Conservation (phyloP, 352 stramenopile genomes). For the Globisporangium irregulare region DNA sequence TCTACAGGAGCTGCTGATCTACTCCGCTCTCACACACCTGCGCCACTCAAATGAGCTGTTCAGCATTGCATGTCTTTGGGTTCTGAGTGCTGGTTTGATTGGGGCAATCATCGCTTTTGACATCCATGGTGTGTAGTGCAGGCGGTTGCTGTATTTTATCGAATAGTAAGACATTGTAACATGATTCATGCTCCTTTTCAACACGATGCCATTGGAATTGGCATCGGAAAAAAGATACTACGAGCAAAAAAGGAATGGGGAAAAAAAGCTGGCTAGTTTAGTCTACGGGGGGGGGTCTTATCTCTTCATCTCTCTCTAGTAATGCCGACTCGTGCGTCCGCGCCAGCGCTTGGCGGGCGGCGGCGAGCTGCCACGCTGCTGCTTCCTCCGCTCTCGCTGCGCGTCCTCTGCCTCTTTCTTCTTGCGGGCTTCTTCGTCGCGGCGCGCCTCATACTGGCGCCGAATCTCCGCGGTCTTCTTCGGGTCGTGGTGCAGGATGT, state of each 20-base stretch:
- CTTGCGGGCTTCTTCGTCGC: constrained; percentile 56
- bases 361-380: constrained; percentile 28
- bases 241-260: background rate
- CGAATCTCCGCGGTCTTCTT: constrained; percentile 63
- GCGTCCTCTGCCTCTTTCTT: constrained; percentile 32
- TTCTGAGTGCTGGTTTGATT: background rate
- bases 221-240: background rate
- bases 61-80: constrained; percentile 10
- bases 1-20: background rate
- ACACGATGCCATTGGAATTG: background rate
- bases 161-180: background rate
- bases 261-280: background rate
- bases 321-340: constrained; percentile 38
- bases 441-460: constrained; percentile 58
- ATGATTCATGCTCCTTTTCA: too few species aligned
- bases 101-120: background rate
- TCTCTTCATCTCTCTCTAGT: constrained; percentile 20
- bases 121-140: background rate
- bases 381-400: constrained; percentile 23
- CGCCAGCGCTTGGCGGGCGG: constrained; percentile 63
- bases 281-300: background rate
- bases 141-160: background rate
- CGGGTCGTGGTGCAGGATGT: constrained; percentile 67
- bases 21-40: background rate
- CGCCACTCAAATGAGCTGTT: background rate